phyloP scores from a whole-genome alignment of 2,329 filamentous ascomycete species.

The Pseudogymnoascus sp. region DNA sequence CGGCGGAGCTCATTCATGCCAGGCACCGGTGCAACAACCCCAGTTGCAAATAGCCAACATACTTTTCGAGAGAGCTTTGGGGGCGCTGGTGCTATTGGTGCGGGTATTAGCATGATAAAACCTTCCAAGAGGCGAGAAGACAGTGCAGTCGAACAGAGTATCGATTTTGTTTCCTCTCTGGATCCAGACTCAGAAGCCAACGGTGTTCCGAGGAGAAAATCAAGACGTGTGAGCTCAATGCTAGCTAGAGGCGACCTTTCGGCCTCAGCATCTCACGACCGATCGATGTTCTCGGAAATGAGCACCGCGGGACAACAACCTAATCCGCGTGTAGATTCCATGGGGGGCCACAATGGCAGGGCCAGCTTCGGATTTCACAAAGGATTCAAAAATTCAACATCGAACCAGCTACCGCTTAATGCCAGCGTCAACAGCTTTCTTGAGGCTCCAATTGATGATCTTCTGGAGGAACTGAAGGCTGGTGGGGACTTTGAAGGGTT shows the following conservation, averaged over 20 bases:
- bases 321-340: slow-evolving; percentile 51
- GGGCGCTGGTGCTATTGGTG: slow-evolving; percentile 11
- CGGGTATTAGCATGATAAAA: slow-evolving; percentile 15
- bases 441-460: slow-evolving; percentile 59
- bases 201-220: slow-evolving; percentile 50
- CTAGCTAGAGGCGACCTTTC: slow-evolving; percentile 81
- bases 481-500: slow-evolving; percentile 59
- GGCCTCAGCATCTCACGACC: slow-evolving; percentile 61
- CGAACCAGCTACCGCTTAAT: slow-evolving; percentile 28
- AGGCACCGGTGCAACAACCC: slow-evolving; percentile 68
- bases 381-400: slow-evolving; percentile 26
- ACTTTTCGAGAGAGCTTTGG: slow-evolving; percentile 72
- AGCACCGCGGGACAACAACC: slow-evolving; percentile 37
- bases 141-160: slow-evolving; percentile 25
- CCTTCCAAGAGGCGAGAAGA: slow-evolving; percentile 15
- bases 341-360: slow-evolving; percentile 44
- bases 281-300: slow-evolving; percentile 69
- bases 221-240: slow-evolving; percentile 81
- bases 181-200: slow-evolving; percentile 55
- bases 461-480: slow-evolving; percentile 59
- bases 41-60: slow-evolving; percentile 52
- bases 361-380: slow-evolving; percentile 38
- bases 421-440: slow-evolving; percentile 52
- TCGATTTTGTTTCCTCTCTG: slow-evolving; percentile 62
- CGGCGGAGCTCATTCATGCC: slow-evolving; percentile 53